Evolutionary conservation across 768 basidiomycete genomes (phyloP).

Genomic region (Suillus luteus): DNA sequence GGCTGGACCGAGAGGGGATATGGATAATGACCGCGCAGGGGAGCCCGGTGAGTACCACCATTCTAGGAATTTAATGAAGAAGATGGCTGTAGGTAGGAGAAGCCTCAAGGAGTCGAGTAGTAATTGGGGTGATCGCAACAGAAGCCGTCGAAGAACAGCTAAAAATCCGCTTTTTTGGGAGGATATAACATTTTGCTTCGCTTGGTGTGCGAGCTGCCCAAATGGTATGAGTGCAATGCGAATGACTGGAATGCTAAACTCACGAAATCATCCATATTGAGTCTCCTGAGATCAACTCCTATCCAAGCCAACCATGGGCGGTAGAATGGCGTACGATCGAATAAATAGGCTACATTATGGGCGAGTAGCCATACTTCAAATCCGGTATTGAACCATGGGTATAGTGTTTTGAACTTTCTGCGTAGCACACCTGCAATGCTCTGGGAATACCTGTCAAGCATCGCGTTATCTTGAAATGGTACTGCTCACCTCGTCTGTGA

Average conservation of each 20-base stretch:
- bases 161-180: constrained; percentile 39
- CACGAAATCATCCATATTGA: constrained; percentile 80
- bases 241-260: constrained; percentile 28
- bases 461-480: constrained; percentile 3
- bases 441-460: constrained; percentile 34
- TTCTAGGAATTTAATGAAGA: constrained; percentile 94
- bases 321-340: constrained; percentile 83
- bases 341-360: constrained; percentile 89
- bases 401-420: constrained; percentile 66
- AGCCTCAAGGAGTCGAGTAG: constrained; percentile 78
- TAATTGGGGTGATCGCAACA: constrained; percentile 58
- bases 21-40: constrained; percentile 72
- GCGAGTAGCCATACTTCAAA: constrained; percentile 83
- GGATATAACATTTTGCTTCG: constrained; percentile 19
- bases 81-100: constrained; percentile 85
- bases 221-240: constrained; percentile 7
- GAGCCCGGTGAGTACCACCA: constrained; percentile 99
- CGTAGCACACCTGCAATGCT: constrained; percentile 55
- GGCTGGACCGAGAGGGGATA: constrained; percentile 62
- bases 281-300: constrained; percentile 78
- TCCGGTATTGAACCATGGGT: constrained; percentile 78
- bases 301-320: constrained; percentile 91
- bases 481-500: constrained; percentile 53
- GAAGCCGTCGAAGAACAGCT: constrained; percentile 46
- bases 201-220: constrained; percentile 21